Base-by-base conservation (phyloP, 139 green algal species). In the Asterochloris erici region DNA sequence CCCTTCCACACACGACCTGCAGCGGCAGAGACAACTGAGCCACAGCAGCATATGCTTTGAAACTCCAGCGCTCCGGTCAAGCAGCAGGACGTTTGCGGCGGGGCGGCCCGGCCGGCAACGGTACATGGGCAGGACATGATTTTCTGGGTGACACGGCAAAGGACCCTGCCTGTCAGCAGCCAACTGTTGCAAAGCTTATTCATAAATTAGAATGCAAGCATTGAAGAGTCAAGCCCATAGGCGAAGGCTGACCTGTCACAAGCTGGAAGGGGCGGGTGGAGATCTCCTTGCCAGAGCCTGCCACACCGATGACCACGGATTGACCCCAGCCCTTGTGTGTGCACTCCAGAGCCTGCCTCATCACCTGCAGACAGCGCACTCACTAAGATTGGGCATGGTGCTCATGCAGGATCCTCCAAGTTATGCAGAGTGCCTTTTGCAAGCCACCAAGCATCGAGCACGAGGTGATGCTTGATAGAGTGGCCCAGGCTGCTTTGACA, bases 251-350 rank as follows among this genome's bases (percentile, higher is more conserved):
- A 84, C 81, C 95, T 14, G 95, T 98, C 63, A 98, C 95, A 15
- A 99, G 91, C 90, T 99, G 96, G 90, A 99, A 99, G 26, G 97
- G 97, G 10, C 97, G 89, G 16, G 95, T 98, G 76, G 84, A 86
- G 74, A 98, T 97, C 91, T 98, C 95, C 89, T 98, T 89, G 21
- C 95, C 95, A 27, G 93, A 79, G 0, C 85, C 95, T 17, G 95
- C 95, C 78, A 98, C 95, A 11, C 95, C 95, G 54, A 97, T 95
- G 47, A 98, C 89, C 0, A 97, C 87, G 0, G 83, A 92, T 84
- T 94, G 85, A 24, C 95, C 95, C 95, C 95, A 98, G 61, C 90
- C 90, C 73, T 88, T 91, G 90, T 99, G 96, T 2, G 91, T 93
- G 82, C 91, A 96, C 88, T 99, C 97, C 61, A 99, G 90, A 0